Evolutionary conservation across 1,284 basidiomycete species (phyloP).

Genomic region (Malassezia caprae): DNA sequence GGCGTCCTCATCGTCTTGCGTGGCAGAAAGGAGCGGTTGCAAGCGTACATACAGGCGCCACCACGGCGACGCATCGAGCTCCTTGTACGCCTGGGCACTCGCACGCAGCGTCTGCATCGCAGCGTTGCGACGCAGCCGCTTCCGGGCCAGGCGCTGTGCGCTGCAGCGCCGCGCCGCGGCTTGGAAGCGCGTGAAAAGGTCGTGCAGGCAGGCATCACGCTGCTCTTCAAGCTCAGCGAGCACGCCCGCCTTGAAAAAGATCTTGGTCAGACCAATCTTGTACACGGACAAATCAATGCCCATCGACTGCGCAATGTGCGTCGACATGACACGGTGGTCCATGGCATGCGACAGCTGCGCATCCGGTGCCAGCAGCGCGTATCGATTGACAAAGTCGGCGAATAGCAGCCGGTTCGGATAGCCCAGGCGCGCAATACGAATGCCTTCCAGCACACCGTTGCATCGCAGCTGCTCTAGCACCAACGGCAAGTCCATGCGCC

Average conservation of each 20-base stretch:
- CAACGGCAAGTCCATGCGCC: conserved; percentile 80
- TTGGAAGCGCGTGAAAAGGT: conserved; percentile 80
- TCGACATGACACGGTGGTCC: conserved; percentile 88
- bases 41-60: conserved; percentile 94
- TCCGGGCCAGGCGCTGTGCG: conserved; percentile 80
- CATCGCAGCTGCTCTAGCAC: conserved; percentile 94
- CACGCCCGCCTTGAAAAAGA: conserved; percentile 98
- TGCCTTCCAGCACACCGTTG: conserved; percentile 97
- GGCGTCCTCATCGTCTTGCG: conserved; percentile 82
- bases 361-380: conserved; percentile 87
- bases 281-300: conserved; percentile 75
- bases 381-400: conserved; percentile 91
- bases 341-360: conserved; percentile 87
- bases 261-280: conserved; percentile 90
- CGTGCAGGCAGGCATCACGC: conserved; percentile 73
- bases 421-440: conserved; percentile 90
- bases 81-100: conserved; percentile 74
- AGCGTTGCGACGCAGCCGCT: conserved; percentile 81
- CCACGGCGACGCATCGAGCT: conserved; percentile 93
- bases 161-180: conserved; percentile 75
- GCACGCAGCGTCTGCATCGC: conserved; percentile 86
- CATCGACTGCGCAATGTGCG: conserved; percentile 81
- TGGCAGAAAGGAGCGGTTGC: conserved; percentile 81
- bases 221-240: conserved; percentile 95
- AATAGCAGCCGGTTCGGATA: conserved; percentile 96